Evolutionary conservation across 2,329 filamentous ascomycete species (phyloP).

Genomic region (Tolypocladium capitatum): DNA sequence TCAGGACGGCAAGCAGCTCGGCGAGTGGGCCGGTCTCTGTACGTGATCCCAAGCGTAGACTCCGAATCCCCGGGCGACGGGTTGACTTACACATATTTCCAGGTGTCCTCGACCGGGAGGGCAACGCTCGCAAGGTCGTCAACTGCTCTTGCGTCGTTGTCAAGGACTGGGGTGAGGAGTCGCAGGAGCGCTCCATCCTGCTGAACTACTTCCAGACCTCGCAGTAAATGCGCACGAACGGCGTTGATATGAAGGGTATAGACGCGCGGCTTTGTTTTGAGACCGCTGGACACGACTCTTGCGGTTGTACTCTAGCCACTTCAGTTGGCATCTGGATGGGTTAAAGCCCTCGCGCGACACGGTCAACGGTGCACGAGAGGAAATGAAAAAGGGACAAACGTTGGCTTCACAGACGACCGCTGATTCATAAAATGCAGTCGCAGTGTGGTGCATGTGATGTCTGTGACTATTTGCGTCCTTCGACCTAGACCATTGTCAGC

Average conservation of each 20-base stretch:
- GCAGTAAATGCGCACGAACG: constrained; percentile 35
- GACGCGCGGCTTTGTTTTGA: constrained; percentile 21
- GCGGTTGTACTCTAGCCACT: constrained; percentile 33
- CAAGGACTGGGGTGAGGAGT: constrained; percentile 99
- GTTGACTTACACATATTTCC: constrained; percentile 16
- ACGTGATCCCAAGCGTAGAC: constrained; percentile 32
- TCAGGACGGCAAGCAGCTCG: constrained; percentile 97
- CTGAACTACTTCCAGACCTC: constrained; percentile 99
- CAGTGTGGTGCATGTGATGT: constrained; percentile 4
- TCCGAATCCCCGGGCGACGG: background rate
- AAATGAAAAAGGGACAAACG: constrained; percentile 25
- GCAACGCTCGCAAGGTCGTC: constrained; percentile 99
- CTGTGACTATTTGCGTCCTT: constrained; percentile 24
- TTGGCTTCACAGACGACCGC: background rate
- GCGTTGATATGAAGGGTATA: constrained; percentile 25
- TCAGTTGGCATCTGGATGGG: constrained; percentile 32
- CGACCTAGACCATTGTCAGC: constrained; percentile 16
- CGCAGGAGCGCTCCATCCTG: constrained; percentile 94
- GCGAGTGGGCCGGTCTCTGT: constrained; percentile 99
- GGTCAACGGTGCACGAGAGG: constrained; percentile 21
- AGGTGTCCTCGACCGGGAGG: constrained; percentile 98
- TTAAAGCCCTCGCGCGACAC: constrained; percentile 19
- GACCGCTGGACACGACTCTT: constrained; percentile 21
- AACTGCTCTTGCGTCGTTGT: constrained; percentile 99
- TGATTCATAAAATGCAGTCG: background rate